phyloP scores from a whole-genome alignment of 768 basidiomycete species.

The Infundibulicybe gibba region DNA sequence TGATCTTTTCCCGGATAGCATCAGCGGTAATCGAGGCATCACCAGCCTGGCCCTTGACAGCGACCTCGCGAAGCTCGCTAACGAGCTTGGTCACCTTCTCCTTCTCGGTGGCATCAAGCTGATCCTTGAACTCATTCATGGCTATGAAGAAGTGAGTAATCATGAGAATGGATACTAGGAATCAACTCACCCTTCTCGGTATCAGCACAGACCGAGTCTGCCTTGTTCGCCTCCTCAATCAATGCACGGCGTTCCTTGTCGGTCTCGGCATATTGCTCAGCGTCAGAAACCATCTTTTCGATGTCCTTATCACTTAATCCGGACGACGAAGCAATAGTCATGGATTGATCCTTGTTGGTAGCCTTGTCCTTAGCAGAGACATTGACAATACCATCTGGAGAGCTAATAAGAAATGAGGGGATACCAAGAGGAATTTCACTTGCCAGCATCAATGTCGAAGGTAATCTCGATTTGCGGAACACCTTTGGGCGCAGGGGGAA shows the following conservation, averaged over 20 bases:
- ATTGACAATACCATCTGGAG: constrained; percentile 89
- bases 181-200: constrained; percentile 82
- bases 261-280: constrained; percentile 89
- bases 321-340: constrained; percentile 97
- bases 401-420: constrained; percentile 4
- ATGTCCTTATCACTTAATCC: constrained; percentile 96
- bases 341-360: constrained; percentile 85
- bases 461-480: constrained; percentile 86
- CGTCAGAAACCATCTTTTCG: constrained; percentile 93
- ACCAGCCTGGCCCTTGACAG: constrained; percentile 84
- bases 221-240: constrained; percentile 97
- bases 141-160: constrained; percentile 36
- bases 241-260: constrained; percentile 86
- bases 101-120: constrained; percentile 88
- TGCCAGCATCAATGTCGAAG: constrained; percentile 96
- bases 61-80: constrained; percentile 82
- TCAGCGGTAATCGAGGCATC: constrained; percentile 83
- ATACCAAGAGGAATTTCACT: constrained; percentile 15
- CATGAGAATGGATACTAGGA: not conserved
- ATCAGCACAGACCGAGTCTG: constrained; percentile 89
- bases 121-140: constrained; percentile 97
- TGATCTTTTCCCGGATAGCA: constrained; percentile 86
- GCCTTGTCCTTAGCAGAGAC: constrained; percentile 96
- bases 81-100: constrained; percentile 92
- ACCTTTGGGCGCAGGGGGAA: constrained; percentile 83